phyloP scores from a whole-genome alignment of 768 basidiomycete genomes.

The Macrolepiota dolichaula region DNA sequence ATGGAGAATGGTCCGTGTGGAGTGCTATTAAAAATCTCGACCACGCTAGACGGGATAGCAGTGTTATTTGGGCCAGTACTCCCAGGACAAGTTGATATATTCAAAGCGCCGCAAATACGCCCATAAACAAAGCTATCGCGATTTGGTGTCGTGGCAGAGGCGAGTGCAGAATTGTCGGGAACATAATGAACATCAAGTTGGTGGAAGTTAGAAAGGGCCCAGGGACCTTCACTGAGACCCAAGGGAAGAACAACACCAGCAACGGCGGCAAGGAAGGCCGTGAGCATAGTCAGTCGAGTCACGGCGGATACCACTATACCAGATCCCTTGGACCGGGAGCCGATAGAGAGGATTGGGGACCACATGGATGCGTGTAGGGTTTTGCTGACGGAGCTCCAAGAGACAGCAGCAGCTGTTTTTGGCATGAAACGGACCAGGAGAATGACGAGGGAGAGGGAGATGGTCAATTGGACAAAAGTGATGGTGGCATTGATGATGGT shows the following conservation, averaged over 20 bases:
- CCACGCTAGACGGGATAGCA: constrained; percentile 12
- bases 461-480: constrained; percentile 18
- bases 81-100: constrained; percentile 16
- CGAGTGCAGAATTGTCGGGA: constrained; percentile 17
- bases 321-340: constrained; percentile 1
- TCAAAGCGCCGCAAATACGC: constrained; percentile 17
- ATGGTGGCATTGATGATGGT: constrained; percentile 21
- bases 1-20: constrained; percentile 17
- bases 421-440: constrained; percentile 18
- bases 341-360: constrained; percentile 18
- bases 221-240: constrained; percentile 18
- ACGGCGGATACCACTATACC: constrained; percentile 12
- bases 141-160: no score
- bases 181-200: constrained; percentile 12
- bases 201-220: neutral
- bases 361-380: constrained; percentile 19
- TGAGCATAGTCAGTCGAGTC: constrained; percentile 13
- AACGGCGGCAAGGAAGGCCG: constrained; percentile 16
- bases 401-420: constrained; percentile 15
- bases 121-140: constrained; percentile 17
- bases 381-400: constrained; percentile 20
- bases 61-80: constrained; percentile 14
- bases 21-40: constrained; percentile 18
- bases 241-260: constrained; percentile 19
- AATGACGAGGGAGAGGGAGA: constrained; percentile 18